These are phyloP conservation scores for Apiotrichum gracile DNA, from an alignment of 1,284 basidiomycete species.

Conservation along the genomic window DNA sequence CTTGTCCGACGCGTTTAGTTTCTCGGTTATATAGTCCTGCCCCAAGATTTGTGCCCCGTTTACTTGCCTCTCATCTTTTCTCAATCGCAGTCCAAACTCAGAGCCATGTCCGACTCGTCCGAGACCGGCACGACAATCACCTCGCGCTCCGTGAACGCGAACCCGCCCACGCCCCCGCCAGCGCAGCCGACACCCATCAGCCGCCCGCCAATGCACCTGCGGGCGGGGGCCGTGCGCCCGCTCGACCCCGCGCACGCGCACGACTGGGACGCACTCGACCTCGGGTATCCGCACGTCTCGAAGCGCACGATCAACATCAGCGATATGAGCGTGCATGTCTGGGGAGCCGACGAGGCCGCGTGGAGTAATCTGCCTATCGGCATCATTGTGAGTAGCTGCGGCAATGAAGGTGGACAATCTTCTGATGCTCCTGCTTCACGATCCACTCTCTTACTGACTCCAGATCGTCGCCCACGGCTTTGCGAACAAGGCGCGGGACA, in stretches of 20 bases:
- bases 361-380: background rate
- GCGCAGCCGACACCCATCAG: background rate
- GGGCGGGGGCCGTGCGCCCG: background rate
- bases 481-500: constrained; percentile 17
- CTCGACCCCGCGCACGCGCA: background rate
- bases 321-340: constrained; percentile 1
- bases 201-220: background rate
- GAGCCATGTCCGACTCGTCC: no score
- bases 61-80: background rate
- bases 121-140: background rate
- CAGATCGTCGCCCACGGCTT: constrained; percentile 17
- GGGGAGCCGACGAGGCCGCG: background rate
- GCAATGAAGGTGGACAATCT: no score
- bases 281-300: background rate
- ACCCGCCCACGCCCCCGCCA: background rate
- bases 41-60: no score
- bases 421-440: background rate
- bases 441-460: background rate
- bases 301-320: background rate
- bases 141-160: background rate
- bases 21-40: no score
- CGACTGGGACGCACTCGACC: constrained; percentile 1
- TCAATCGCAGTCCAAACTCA: no score
- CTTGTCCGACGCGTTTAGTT: no score
- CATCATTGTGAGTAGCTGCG: background rate